Evolutionary conservation across 2,329 filamentous ascomycete genomes (phyloP).

Genomic region (Cladosporium austrohemisphaericum): DNA sequence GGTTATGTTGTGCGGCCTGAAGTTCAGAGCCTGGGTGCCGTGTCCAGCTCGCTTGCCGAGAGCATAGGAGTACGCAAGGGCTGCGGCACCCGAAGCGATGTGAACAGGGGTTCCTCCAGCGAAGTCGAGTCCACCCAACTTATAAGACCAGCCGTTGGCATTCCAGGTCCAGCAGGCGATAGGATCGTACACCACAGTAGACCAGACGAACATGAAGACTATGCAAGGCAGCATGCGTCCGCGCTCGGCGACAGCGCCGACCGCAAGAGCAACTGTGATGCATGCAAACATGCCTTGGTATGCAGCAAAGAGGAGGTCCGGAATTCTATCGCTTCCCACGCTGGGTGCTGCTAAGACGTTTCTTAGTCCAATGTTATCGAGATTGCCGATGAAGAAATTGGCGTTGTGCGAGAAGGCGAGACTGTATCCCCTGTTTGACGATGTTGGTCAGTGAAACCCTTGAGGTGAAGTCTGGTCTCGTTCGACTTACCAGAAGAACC

Average conservation of each 20-base stretch:
- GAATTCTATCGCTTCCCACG: conserved; percentile 67
- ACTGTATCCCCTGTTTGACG: conserved; percentile 61
- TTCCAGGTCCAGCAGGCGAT: conserved; percentile 98
- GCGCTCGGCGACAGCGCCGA: conserved; percentile 80
- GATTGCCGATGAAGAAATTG: conserved; percentile 70
- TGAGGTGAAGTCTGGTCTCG: too few relatives aligned
- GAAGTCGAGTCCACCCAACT: conserved; percentile 80
- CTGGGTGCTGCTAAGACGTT: conserved; percentile 72
- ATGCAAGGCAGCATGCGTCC: conserved; percentile 85
- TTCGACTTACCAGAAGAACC: conserved; percentile 73
- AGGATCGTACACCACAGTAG: conserved; percentile 84
- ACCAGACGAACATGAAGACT: conserved; percentile 91
- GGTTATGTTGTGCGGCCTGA: conserved; percentile 87
- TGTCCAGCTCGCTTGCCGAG: conserved; percentile 81
- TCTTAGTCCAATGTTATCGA: conserved; percentile 75
- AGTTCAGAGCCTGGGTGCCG: conserved; percentile 83
- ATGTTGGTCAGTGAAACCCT: background rate
- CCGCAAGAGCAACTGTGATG: conserved; percentile 80
- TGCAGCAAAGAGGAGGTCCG: conserved; percentile 78
- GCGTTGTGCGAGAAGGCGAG: conserved; percentile 76
- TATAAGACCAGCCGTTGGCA: conserved; percentile 70
- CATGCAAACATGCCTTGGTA: conserved; percentile 87
- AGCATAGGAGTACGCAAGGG: conserved; percentile 87
- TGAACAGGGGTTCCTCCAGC: conserved; percentile 89
- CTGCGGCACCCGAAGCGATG: conserved; percentile 75